Conservation (phyloP, 805 yeast genomes). For the Ascoidea rubescens region DNA sequence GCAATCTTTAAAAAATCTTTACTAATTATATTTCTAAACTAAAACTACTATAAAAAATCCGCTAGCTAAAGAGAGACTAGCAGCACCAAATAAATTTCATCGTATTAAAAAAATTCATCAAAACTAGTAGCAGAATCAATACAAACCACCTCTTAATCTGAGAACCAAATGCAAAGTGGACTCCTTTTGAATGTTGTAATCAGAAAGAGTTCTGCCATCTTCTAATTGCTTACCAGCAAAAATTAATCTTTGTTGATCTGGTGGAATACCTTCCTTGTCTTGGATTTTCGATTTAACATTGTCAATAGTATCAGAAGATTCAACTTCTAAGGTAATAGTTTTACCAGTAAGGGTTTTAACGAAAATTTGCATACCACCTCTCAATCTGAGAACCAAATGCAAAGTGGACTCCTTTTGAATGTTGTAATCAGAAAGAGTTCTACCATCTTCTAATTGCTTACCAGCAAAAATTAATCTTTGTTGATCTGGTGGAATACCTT, state of each 20-base stretch:
- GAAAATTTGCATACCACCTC: constrained; percentile 98
- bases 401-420: constrained; percentile 98
- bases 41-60: too few relatives aligned
- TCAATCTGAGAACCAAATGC: constrained; percentile 90
- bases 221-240: constrained; percentile 99
- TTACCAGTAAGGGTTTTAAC: constrained; percentile 82
- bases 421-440: constrained; percentile 98
- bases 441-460: constrained; percentile 98
- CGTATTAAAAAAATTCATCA: too few relatives aligned
- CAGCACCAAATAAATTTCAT: too few relatives aligned
- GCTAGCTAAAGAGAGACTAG: too few relatives aligned
- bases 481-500: constrained; percentile 99
- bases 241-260: constrained; percentile 98
- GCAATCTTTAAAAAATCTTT: too few relatives aligned
- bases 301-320: constrained; percentile 97
- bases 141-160: constrained; percentile 98
- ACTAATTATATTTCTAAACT: too few relatives aligned
- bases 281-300: constrained; percentile 97
- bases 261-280: constrained; percentile 99
- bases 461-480: constrained; percentile 99
- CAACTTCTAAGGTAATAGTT: constrained; percentile 97
- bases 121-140: too few relatives aligned
- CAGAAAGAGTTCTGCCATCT: constrained; percentile 97
- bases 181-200: constrained; percentile 99
- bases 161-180: constrained; percentile 92